phyloP scores from a whole-genome alignment of 192 early-diverging fungal species.

The Podila minutissima region DNA sequence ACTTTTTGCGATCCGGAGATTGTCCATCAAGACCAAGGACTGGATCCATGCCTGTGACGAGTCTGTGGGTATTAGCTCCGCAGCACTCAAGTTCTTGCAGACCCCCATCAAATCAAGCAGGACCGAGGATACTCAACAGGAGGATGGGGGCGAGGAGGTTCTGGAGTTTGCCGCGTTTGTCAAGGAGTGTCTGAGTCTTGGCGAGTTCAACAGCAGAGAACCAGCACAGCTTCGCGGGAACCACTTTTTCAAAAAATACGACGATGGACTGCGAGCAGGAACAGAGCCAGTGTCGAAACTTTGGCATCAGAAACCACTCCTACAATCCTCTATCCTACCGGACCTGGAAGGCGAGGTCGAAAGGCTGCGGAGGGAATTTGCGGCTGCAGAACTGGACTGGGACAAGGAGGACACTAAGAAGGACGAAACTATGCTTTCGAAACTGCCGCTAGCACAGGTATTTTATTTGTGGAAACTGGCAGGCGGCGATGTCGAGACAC shows the following conservation, averaged over 20 bases:
- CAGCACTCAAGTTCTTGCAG: conserved; percentile 57
- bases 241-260: conserved; percentile 21
- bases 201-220: conserved; percentile 6
- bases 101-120: neutral
- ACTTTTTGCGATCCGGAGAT: conserved; percentile 42
- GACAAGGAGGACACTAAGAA: neutral
- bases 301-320: conserved; percentile 50
- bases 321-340: conserved; percentile 53
- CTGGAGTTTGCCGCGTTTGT: conserved; percentile 18
- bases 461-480: conserved; percentile 74
- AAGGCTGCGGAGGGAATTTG: conserved; percentile 18
- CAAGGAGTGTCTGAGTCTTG: conserved; percentile 19
- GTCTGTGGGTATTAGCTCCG: conserved; percentile 53
- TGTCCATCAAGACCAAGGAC: conserved; percentile 32
- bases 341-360: conserved; percentile 52
- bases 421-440: conserved; percentile 29
- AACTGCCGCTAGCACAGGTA: conserved; percentile 60
- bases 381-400: neutral
- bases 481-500: conserved; percentile 70
- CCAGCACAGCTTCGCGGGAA: conserved; percentile 22
- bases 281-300: neutral
- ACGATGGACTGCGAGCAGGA: neutral
- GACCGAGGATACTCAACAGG: conserved; percentile 2
- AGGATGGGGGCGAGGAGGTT: neutral
- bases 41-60: conserved; percentile 43